Conservation (phyloP, 2,329 filamentous ascomycete species). For the Colletotrichum limetticola region DNA sequence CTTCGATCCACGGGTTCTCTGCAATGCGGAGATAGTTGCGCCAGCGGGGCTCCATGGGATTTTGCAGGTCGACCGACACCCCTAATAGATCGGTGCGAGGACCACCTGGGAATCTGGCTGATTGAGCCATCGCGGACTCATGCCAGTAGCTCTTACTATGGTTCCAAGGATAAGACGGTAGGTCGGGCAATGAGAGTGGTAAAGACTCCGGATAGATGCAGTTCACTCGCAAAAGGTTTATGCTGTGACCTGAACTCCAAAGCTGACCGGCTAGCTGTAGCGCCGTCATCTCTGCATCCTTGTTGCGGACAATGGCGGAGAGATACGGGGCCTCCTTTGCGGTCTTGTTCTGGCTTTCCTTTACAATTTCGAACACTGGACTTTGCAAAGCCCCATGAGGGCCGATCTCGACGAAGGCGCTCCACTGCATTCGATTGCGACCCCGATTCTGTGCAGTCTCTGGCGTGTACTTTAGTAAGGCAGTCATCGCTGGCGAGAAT, state of each 20-base stretch:
- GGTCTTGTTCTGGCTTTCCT: conserved; percentile 46
- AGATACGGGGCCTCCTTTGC: conserved; percentile 41
- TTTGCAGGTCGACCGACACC: not conserved
- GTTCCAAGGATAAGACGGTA: conserved; percentile 37
- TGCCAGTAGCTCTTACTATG: conserved; percentile 25
- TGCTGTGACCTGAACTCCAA: conserved; percentile 25
- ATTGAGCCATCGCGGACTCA: conserved; percentile 17
- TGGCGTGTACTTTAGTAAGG: not conserved
- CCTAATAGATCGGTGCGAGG: conserved; percentile 24
- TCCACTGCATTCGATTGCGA: conserved; percentile 21
- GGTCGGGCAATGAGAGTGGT: conserved; percentile 28
- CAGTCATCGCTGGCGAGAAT: conserved; percentile 6
- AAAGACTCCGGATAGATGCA: conserved; percentile 37
- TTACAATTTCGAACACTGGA: conserved; percentile 53
- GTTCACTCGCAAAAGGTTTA: conserved; percentile 45
- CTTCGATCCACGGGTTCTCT: conserved; percentile 56
- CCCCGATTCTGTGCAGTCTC: not conserved
- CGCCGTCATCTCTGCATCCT: conserved; percentile 40
- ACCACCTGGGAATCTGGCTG: not conserved
- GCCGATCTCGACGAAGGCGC: conserved; percentile 44
- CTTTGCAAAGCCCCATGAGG: conserved; percentile 53
- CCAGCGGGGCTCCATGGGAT: conserved; percentile 19
- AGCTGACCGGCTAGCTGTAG: conserved; percentile 27
- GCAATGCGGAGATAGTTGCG: conserved; percentile 37
- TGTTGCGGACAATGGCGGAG: conserved; percentile 38